Percentiles rank a stretch among this genome's conserved stretches.
Conservation (phyloP, 2,329 filamentous ascomycete genomes). For the Orbilia brochopaga region DNA sequence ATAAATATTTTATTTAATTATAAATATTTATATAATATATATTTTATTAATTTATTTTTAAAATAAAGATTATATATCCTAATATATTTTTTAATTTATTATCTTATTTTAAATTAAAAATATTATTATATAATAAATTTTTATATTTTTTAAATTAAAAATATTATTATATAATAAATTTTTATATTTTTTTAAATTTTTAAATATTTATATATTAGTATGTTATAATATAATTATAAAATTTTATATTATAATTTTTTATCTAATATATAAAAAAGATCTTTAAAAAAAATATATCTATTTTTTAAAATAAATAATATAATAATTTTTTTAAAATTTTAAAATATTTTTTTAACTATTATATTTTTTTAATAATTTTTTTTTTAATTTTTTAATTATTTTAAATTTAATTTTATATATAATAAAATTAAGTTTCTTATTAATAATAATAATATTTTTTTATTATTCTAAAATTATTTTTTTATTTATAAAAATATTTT, state of each 20-base stretch:
- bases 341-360: slow-evolving; percentile 1
- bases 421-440: not conserved
- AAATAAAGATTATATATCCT: not conserved
- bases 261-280: not conserved
- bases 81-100: not conserved
- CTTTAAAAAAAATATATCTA: slow-evolving; percentile 1
- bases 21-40: not conserved
- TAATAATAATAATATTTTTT: slow-evolving; percentile 10
- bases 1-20: not conserved
- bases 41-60: slow-evolving; percentile 4
- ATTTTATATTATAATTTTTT: not conserved
- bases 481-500: not conserved
- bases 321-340: slow-evolving; percentile 2
- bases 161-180: not conserved
- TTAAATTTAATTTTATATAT: slow-evolving; percentile 1
- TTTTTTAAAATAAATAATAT: not conserved
- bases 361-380: not conserved
- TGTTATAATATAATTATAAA: not conserved
- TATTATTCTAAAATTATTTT: slow-evolving; percentile 2
- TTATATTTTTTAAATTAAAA: not conserved
- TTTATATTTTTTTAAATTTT: not conserved
- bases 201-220: not conserved
- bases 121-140: not conserved
- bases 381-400: not conserved
- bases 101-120: slow-evolving; percentile 7